Base-by-base conservation (phyloP, 495 filamentous ascomycete species). In the Penicillium flavigenum region DNA sequence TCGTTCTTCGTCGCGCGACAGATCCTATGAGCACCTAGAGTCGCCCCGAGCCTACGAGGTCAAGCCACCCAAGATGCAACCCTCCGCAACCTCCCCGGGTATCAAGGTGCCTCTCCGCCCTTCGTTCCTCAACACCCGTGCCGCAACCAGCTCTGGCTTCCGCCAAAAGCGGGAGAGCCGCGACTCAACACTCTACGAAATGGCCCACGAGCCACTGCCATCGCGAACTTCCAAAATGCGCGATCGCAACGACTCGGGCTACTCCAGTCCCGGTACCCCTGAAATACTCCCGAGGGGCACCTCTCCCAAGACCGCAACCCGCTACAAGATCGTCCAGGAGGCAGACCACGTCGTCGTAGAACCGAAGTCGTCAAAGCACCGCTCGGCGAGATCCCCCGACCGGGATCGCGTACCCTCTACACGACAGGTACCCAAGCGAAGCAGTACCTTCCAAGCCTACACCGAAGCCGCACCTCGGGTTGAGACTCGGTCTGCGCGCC, bases 221-320 rank as follows among this genome's bases (percentile, higher is more conserved):
- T 39, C 59, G 27, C 74, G 75, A 6, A 55, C 76, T 17, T 69
- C 76, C 5, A 77, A 70, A 51, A 57, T 70, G 17, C 57, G 71
- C 5, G 72, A 78, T 5, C 64, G 68, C 50, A 63, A 75, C 26
- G 79, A 81, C 43, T 80, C 78, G 5, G 76, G 76, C 11, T 77
- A 79, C 54, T 79, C 74, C 11, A 79, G 75, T 54, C 71, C 77
- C 39, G 67, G 66, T 34, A 77, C 75, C 1, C 70, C 77, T 12
- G 76, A 79, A 24, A 69, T 72, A 54, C 48, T 58, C 14, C 55
- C 63, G 8, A 61, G 63, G 4, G 58, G 64, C 32, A 58, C 54
- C 45, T 66, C 72, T 1, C 67, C 73, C 9, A 75, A 73, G 62
- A 54, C 56, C 9, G 56, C 69, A n/a, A 61, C 68, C 24, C 74